Percentiles rank a stretch among this genome's conserved stretches.
Conservation (phyloP, 345 rosid genomes). For the Pistacia integerrima region DNA sequence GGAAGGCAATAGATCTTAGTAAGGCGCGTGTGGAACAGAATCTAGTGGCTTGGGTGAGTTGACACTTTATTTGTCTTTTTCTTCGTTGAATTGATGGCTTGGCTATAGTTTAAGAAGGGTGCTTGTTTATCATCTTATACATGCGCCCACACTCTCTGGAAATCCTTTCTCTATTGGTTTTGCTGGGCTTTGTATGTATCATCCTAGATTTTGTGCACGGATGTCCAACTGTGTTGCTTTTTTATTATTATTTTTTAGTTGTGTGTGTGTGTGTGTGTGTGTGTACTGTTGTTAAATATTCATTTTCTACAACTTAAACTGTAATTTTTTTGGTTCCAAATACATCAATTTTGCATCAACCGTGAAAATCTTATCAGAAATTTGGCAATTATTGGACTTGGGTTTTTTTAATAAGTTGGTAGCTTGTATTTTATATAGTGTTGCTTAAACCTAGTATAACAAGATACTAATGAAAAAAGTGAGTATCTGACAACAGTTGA, state of each 20-base stretch:
- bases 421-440: not conserved
- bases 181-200: not conserved
- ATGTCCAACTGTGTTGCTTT: too few species aligned
- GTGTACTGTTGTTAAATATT: too few species aligned
- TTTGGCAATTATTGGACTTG: not conserved
- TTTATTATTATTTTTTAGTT: not conserved
- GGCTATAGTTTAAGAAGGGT: not conserved
- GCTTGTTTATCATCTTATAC: not conserved
- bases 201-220: not conserved
- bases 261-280: too few species aligned
- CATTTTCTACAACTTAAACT: not conserved
- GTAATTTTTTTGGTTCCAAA: not conserved
- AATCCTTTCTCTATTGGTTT: not conserved
- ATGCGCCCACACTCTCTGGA: not conserved
- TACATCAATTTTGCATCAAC: not conserved
- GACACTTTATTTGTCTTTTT: not conserved
- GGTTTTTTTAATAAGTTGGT: not conserved
- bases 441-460: not conserved
- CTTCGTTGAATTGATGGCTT: not conserved
- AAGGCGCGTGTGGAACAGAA: constrained; percentile 76
- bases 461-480: not conserved
- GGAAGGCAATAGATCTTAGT: constrained; percentile 73
- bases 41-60: constrained; percentile 83
- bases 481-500: not conserved
- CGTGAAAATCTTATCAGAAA: not conserved